Conservation (phyloP, 495 filamentous ascomycete genomes). For the Neurospora intermedia region DNA sequence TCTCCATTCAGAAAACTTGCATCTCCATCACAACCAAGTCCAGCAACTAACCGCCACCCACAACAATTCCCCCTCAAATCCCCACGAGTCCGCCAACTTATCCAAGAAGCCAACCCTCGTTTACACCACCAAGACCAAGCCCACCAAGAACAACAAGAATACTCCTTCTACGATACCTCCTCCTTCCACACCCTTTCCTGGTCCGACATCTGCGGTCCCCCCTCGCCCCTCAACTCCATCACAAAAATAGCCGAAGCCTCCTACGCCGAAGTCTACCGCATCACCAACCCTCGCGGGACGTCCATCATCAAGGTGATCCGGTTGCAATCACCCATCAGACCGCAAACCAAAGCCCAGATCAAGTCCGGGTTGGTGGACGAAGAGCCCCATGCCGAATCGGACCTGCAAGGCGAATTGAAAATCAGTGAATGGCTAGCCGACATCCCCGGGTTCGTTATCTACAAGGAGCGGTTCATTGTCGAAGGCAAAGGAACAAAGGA, state of each 20-base stretch:
- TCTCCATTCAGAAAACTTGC: not conserved
- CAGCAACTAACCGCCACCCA: not conserved
- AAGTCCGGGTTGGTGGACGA: slow-evolving; percentile 37
- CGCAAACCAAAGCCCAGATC: slow-evolving; percentile 36
- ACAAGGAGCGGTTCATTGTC: slow-evolving; percentile 66
- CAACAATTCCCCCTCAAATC: not conserved
- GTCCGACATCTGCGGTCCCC: slow-evolving; percentile 34
- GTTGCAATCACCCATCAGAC: slow-evolving; percentile 35
- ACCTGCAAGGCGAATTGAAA: slow-evolving; percentile 48
- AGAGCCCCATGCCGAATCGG: slow-evolving; percentile 33
- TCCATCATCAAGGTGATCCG: slow-evolving; percentile 46
- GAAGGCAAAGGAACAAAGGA: slow-evolving; percentile 53
- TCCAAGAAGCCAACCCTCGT: not conserved
- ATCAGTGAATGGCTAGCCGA: slow-evolving; percentile 62
- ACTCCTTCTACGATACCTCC: slow-evolving; percentile 1
- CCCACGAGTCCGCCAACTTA: not conserved
- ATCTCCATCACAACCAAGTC: not conserved
- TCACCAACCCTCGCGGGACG: slow-evolving; percentile 36
- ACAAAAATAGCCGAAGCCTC: slow-evolving; percentile 60
- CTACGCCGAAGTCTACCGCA: slow-evolving; percentile 57
- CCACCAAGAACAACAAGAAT: not conserved
- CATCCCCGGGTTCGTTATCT: slow-evolving; percentile 86
- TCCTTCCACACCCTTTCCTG: slow-evolving; percentile 34
- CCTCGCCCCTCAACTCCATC: slow-evolving; percentile 32
- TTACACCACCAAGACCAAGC: not conserved